Evolutionary conservation across 2,329 filamentous ascomycete species (phyloP), one percentile per base, ranked within the genome.

Genomic region (Chaetomiaceae sp.): DNA sequence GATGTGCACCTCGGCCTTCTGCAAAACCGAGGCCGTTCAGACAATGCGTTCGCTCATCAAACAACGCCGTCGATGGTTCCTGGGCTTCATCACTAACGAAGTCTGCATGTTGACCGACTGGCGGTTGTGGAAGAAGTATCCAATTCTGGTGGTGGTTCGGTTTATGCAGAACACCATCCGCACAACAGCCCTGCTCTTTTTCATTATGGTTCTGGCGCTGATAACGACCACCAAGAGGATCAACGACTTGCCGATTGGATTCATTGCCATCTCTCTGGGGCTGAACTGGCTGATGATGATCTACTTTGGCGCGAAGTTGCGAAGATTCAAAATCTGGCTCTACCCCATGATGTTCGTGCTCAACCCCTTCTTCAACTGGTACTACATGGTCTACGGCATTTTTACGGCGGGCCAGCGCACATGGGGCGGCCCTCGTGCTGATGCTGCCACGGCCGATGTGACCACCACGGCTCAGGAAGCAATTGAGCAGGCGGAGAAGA

Each of bases 291-390:
- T 88, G 40, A 79, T 97, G 64, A 97, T 97, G 91, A 71, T 97
- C 51, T 97, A 95, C 70, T 96, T 97, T 64, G 91, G 88, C 19
- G 78, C 83, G 45, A 89, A 88, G 66, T 77, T 97, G 39, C 83
- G 84, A 50, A 79, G 93, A 10, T 96, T 84, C 72, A 97, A 98
- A 72, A 86, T 94, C 52, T 91, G 88, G 84, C 73, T 97, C 6
- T 97, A 97, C 62, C 91, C 91, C 0, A 59, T 97, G 52, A 96
- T 97, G 89, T 97, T 96, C 63, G 69, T 95, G 38, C 66, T 96
- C 53, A 97, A 96, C 61, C 91, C 93, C 1, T 94, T 97, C 62
- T 90, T 96, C 75, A 97, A 97, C 67, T 97, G 91, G 91, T 79
- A 88, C 48, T 97, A 97, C 70, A 95, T 96, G 86, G 85, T 95